Evolutionary conservation across 2,329 filamentous ascomycete species (phyloP), one percentile per base, ranked within the genome.

Genomic region (Apiospora pterosperma): DNA sequence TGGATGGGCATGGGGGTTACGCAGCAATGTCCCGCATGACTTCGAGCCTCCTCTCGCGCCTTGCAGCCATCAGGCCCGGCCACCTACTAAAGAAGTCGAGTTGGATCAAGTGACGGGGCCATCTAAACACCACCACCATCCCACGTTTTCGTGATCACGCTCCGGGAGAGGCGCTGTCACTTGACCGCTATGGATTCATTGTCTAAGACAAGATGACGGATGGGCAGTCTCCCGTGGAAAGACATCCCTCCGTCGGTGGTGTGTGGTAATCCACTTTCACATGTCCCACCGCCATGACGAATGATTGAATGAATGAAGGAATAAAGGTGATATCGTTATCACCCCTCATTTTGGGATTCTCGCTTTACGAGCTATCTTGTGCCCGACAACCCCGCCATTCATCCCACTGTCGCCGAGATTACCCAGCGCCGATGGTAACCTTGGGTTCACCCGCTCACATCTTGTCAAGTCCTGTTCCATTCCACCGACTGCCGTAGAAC

Each of bases 221-320:
- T 31, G 7, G 36, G 23, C 23, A 48, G 23, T 48, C 42, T 25
- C 8, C 42, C 42, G 42, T 23, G 5, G 14, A 55, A 28, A 34
- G 58, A 39, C 58, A 60, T 48, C 19, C 11, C 5, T n/a, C 10
- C 36, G 21, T 23, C 19, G 14, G 34, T 60, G 52, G 70, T 67
- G 68, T 69, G 68, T 69, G 67, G 21, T 58, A 69, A 67, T 67
- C 71, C 70, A 73, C 71, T 74, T 74, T 75, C 71, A 73, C 71
- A 73, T 74, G 73, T 63, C 28, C 60, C 65, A 63, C 64, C 58
- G 36, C 6, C 48, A 34, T 34, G 48, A 55, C 48, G 48, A 34
- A n/a, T 16, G 48, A 21, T 34, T 55, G 48, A 55, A n/a, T n/a
- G n/a, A n/a, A n/a, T n/a, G n/a, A n/a, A n/a, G n/a, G n/a, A n/a